Percentiles rank a stretch among this genome's conserved stretches.
Conservation (phyloP, 257 asterid genomes). For the Anisodus tanguticus region DNA sequence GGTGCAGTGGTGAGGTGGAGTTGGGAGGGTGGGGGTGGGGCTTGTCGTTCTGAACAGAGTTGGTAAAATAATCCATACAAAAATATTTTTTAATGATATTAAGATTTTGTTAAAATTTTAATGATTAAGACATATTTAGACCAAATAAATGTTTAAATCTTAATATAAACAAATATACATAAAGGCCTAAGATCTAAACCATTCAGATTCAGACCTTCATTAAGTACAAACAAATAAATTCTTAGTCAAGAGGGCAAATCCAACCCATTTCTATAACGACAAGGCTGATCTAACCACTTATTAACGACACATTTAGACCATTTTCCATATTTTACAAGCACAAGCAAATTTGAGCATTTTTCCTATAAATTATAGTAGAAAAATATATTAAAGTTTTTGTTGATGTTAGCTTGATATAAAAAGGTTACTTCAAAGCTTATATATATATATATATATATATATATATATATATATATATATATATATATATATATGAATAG, state of each 20-base stretch:
- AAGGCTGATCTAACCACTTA: background rate
- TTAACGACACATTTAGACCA: background rate
- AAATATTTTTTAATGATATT: background rate
- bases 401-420: background rate
- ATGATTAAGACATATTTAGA: too few relatives aligned
- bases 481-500: background rate
- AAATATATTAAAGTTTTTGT: too few relatives aligned
- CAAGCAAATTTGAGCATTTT: background rate
- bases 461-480: background rate
- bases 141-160: too few relatives aligned
- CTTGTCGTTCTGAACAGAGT: too few relatives aligned
- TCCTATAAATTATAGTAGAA: background rate
- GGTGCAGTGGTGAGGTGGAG: too few relatives aligned
- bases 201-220: too few relatives aligned
- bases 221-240: too few relatives aligned
- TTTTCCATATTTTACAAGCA: background rate
- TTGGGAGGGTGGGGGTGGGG: too few relatives aligned
- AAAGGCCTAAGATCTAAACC: too few relatives aligned
- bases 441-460: background rate
- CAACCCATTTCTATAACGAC: background rate
- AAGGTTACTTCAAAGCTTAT: background rate
- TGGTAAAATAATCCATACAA: background rate
- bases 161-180: too few relatives aligned
- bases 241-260: background rate
- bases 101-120: too few relatives aligned